Conservation (phyloP, 1,284 basidiomycete genomes). For the Flammula alnicola region DNA sequence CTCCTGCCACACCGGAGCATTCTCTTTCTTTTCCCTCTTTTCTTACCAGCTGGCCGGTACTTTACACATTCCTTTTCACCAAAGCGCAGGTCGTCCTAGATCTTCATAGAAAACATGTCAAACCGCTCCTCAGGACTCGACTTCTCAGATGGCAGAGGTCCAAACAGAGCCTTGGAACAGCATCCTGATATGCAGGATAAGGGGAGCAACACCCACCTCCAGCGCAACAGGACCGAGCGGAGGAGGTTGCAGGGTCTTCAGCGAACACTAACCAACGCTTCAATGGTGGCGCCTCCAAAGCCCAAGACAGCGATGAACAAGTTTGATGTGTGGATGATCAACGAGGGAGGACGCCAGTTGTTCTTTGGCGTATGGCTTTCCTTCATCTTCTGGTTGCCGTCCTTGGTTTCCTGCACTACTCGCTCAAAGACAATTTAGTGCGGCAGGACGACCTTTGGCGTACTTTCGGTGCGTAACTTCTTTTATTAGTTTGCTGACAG, state of each 20-base stretch:
- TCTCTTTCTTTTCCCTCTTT: constrained; percentile 19
- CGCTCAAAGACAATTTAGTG: constrained; percentile 77
- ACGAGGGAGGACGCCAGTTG: constrained; percentile 78
- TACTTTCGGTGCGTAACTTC: constrained; percentile 69
- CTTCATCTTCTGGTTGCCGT: constrained; percentile 75
- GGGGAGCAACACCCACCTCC: constrained; percentile 46
- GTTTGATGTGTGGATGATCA: constrained; percentile 85
- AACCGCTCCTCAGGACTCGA: constrained; percentile 69
- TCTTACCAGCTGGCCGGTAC: constrained; percentile 36
- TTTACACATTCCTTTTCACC: constrained; percentile 36
- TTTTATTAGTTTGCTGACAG: background rate
- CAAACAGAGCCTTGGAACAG: constrained; percentile 51
- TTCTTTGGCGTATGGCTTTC: constrained; percentile 78
- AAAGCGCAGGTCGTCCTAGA: constrained; percentile 51
- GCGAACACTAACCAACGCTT: constrained; percentile 49
- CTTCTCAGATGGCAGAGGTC: constrained; percentile 62
- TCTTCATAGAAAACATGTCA: constrained; percentile 26
- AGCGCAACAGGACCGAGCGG: constrained; percentile 82
- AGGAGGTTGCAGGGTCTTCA: constrained; percentile 80
- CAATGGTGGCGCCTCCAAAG: constrained; percentile 35
- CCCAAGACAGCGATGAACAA: constrained; percentile 47
- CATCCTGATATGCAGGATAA: constrained; percentile 53
- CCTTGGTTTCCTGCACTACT: constrained; percentile 79
- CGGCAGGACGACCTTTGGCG: constrained; percentile 71
- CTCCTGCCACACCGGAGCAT: constrained; percentile 1